A percentile compares a stretch with the other conserved stretches of the same genome.
These are phyloP conservation scores for Gastrolobium bilobum DNA, from an alignment of 306 rosid genomes.

Conservation along the genomic window DNA sequence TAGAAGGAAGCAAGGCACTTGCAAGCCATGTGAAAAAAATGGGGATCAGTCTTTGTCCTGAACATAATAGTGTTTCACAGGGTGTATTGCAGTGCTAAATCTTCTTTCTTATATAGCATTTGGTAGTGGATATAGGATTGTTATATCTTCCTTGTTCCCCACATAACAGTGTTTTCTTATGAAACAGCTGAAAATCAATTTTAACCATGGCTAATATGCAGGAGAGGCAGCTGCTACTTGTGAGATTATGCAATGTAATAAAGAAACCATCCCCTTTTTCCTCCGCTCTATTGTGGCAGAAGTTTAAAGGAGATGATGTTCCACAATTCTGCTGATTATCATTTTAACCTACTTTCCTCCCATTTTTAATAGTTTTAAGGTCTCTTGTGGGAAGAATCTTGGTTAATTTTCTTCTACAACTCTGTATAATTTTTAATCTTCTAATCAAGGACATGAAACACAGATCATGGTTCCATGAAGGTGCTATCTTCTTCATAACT, in stretches of 20 bases:
- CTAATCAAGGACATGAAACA: conserved; percentile 32
- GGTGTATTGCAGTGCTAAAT: conserved; percentile 2
- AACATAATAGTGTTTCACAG: conserved; percentile 20
- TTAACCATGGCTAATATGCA: conserved; percentile 18
- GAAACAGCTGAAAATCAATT: conserved; percentile 7
- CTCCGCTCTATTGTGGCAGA: background rate
- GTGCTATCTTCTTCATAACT: conserved; percentile 9
- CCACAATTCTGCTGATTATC: background rate
- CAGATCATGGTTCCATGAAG: conserved; percentile 10
- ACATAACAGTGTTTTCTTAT: conserved; percentile 30
- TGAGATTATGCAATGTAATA: conserved; percentile 11
- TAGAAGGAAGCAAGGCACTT: conserved; percentile 6
- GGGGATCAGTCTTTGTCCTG: background rate
- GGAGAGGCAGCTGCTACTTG: conserved; percentile 1
- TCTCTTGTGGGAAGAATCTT: conserved; percentile 10
- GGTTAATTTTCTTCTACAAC: conserved; percentile 17
- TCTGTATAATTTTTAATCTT: conserved; percentile 1
- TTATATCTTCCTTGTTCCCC: conserved; percentile 22
- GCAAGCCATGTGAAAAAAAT: conserved; percentile 31
- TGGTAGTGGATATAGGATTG: conserved; percentile 31
- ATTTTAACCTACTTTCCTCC: conserved; percentile 23
- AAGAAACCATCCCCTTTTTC: conserved; percentile 18
- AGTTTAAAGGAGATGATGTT: background rate
- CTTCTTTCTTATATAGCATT: conserved; percentile 29
- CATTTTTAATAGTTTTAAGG: conserved; percentile 23